phyloP scores from a whole-genome alignment of 768 basidiomycete species.

The Russula ochroleuca region DNA sequence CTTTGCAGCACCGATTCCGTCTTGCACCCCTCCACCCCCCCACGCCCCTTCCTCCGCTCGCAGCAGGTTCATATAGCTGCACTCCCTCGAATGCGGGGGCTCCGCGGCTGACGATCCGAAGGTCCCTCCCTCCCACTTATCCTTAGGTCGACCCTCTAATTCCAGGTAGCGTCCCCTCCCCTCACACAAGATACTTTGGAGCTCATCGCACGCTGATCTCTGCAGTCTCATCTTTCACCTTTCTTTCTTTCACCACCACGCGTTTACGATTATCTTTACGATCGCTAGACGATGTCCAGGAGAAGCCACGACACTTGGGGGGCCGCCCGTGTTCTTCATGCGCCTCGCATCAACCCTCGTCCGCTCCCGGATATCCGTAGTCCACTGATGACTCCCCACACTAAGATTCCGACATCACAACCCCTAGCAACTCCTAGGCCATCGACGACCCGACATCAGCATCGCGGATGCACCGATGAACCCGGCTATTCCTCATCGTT shows the following conservation, averaged over 20 bases:
- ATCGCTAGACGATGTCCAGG: constrained; percentile 20
- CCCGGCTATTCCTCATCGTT: constrained; percentile 22
- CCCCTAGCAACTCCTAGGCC: neutral
- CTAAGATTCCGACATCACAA: constrained; percentile 1
- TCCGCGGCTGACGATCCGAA: constrained; percentile 23
- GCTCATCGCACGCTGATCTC: constrained; percentile 6
- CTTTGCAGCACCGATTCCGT: neutral
- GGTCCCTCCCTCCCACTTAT: constrained; percentile 1
- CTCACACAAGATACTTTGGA: neutral
- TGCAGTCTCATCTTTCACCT: constrained; percentile 5
- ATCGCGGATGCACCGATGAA: constrained; percentile 8
- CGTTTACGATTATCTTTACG: constrained; percentile 19
- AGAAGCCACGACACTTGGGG: neutral
- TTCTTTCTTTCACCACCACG: neutral
- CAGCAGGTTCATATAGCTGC: constrained; percentile 28
- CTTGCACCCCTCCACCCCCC: constrained; percentile 19
- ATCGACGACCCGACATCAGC: constrained; percentile 5
- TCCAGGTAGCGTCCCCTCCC: constrained; percentile 6
- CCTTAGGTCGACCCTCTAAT: constrained; percentile 11
- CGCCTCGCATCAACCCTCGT: constrained; percentile 25
- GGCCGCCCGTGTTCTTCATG: constrained; percentile 4
- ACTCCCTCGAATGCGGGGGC: constrained; percentile 21
- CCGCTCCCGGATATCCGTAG: constrained; percentile 22
- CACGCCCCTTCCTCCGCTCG: constrained; percentile 9
- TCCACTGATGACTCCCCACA: neutral